phyloP scores from a whole-genome alignment of 1,139 yeast genomes.

The Lodderomyces jiufengensis region DNA sequence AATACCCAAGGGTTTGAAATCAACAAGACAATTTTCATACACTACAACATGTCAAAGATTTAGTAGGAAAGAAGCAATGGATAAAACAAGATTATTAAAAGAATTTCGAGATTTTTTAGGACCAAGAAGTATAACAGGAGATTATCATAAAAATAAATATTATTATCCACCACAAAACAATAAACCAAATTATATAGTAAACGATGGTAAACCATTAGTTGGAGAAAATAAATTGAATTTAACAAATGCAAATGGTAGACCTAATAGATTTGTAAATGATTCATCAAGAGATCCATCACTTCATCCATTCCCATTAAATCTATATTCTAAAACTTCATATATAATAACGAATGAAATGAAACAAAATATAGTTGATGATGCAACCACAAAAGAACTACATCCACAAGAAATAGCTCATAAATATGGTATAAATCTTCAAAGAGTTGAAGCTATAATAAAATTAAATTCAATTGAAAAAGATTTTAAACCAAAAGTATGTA shows the following conservation, averaged over 20 bases:
- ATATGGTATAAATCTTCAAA: slow-evolving; percentile 75
- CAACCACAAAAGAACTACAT: slow-evolving; percentile 48
- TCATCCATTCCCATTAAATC: slow-evolving; percentile 80
- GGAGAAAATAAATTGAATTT: slow-evolving; percentile 8
- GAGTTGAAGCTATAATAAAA: slow-evolving; percentile 81
- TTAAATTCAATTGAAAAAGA: slow-evolving; percentile 61
- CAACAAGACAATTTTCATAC: slow-evolving; percentile 6
- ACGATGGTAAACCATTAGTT: slow-evolving; percentile 45
- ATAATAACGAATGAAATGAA: slow-evolving; percentile 59
- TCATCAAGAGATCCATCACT: slow-evolving; percentile 31
- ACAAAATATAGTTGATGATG: slow-evolving; percentile 54
- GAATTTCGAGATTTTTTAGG: slow-evolving; percentile 54
- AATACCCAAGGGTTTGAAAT: neutral
- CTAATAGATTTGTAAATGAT: neutral
- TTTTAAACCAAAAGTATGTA: slow-evolving; percentile 62
- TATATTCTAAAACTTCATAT: slow-evolving; percentile 63
- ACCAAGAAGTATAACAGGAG: slow-evolving; percentile 80
- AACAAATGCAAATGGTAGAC: slow-evolving; percentile 14
- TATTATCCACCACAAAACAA: slow-evolving; percentile 70
- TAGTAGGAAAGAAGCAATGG: slow-evolving; percentile 9
- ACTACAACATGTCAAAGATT: slow-evolving; percentile 5
- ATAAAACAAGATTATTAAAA: slow-evolving; percentile 7
- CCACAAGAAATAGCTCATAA: slow-evolving; percentile 76
- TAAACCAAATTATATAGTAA: slow-evolving; percentile 70
- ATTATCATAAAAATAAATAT: slow-evolving; percentile 73